A percentile compares a stretch with the other conserved stretches of the same genome.
These are phyloP conservation scores for Mucor sp. DNA, from an alignment of 371 early-diverging fungal genomes.

Conservation along the genomic window DNA sequence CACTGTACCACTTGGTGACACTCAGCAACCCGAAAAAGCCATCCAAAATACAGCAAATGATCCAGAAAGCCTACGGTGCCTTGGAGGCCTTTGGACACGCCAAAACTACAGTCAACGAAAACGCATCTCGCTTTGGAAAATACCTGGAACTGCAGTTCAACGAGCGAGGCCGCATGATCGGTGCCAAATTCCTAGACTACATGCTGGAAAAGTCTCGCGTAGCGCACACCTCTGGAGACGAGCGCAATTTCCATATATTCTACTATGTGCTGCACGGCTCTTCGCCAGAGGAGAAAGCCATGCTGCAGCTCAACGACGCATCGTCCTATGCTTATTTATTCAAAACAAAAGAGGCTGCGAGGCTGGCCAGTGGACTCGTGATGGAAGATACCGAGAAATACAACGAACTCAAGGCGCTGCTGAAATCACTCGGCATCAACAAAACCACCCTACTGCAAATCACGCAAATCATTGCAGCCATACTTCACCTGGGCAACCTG, in stretches of 20 bases:
- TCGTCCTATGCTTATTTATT: slow-evolving; percentile 17
- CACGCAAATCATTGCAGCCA: slow-evolving; percentile 67
- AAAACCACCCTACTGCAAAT: slow-evolving; percentile 68
- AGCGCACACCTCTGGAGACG: slow-evolving; percentile 47
- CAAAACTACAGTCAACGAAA: slow-evolving; percentile 64
- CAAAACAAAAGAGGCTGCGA: slow-evolving; percentile 25
- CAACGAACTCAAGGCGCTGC: slow-evolving; percentile 64
- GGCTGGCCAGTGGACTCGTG: slow-evolving; percentile 16
- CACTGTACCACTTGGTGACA: slow-evolving; percentile 66
- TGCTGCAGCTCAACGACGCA: slow-evolving; percentile 18
- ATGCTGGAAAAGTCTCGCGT: slow-evolving; percentile 87
- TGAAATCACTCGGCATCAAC: slow-evolving; percentile 83
- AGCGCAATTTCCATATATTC: slow-evolving; percentile 92
- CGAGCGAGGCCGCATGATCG: slow-evolving; percentile 79
- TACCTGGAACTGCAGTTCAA: slow-evolving; percentile 93
- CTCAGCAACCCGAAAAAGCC: slow-evolving; percentile 77
- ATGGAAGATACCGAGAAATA: slow-evolving; percentile 58
- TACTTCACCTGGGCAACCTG: slow-evolving; percentile 77
- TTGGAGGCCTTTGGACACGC: slow-evolving; percentile 89
- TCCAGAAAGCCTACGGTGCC: slow-evolving; percentile 42
- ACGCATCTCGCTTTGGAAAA: slow-evolving; percentile 90
- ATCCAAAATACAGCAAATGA: slow-evolving; percentile 62
- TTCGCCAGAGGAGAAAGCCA: slow-evolving; percentile 30
- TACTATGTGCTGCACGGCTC: slow-evolving; percentile 73
- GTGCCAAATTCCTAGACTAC: slow-evolving; percentile 86